Base-by-base conservation (phyloP, 148 eudicot genomes). In the Rheum nobile region DNA sequence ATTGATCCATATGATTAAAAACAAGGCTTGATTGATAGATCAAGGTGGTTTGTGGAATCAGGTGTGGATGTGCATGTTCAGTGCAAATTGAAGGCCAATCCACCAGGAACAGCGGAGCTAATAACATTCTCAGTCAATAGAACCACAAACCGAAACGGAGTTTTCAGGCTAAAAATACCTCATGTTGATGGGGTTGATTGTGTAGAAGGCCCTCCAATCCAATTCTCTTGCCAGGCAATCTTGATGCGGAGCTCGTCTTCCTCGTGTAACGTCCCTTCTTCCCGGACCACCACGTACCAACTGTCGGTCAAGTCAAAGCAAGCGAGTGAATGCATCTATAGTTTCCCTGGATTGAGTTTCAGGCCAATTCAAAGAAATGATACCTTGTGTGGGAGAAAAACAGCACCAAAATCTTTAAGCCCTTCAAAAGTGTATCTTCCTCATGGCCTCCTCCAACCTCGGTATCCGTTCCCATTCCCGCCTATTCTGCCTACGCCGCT, bases 1-100 rank as follows among this genome's bases (percentile, higher is more conserved):
- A 61, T 1, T 61, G 6, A 28, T 13, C 19, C 52, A 46, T 17
- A 47, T 47, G 16, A 47, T 47, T 8, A 17, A 14, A 0, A 47
- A 1, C 19, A 47, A 16, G 54, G 54, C 7, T 19, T 17, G 21
- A 48, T 48, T 44, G 48, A 44, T 10, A 14, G 16, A 44, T 11
- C 17, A 12, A 44, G 14, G 6, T 7, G 17, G 55, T 48, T 54
- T 54, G 61, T 24, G 41, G 31, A 11, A 5, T 72, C 76, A 91
- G 96, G 91, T 52, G 96, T 71, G 70, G 93, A 87, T 39, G 91
- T 92, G 43, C 89, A 90, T 38, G 74, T 92, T 54, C 75, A 85
- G 68, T 92, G 98, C 89, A 88, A 75, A 80, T 77, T 92, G 74
- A 83, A 83, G 52, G 87, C 88, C 0, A 81, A 78, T 61, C 67